Evolutionary conservation across 345 rosid species (phyloP), one percentile per base, ranked within the genome.

Genomic region (Theobroma cacao): DNA sequence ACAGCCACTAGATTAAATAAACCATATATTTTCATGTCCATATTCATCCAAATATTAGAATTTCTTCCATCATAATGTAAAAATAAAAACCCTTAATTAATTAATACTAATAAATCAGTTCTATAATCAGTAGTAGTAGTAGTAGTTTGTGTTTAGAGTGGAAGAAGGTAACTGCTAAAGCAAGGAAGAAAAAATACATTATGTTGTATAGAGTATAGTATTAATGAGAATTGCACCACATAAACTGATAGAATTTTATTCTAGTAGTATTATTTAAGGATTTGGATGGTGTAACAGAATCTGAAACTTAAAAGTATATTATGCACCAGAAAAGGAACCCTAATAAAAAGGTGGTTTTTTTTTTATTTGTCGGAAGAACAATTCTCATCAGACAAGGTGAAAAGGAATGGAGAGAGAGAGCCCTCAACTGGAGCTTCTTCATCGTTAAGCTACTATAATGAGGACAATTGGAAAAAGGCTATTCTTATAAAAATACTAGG

Each of bases 381-480:
- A 80, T 70, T 81, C 65, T 66, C 64, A 67, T 66, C 64, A 67
- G 82, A 59, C 70, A 80, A 85, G 82, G 48, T 77, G 78, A 61
- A 76, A 58, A 56, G 24, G 59, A 7, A 20, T 4, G 13, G 13
- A 72, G 59, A 47, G 3, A 64, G 24, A 34, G 60, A 62, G 18
- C 63, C 69, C 56, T 59, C 61, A 72, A 60, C 48, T 45, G 34
- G 36, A 61, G 43, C 70, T 67, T 80, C 84, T 78, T 78, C 84
- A 71, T 63, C 80, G 52, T 79, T 56, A 77, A 83, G 75, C 72
- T 63, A 78, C 56, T 64, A 36, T 66, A 48, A 66, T 30, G 52
- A 31, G 69, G 67, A 17, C 11, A 31, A 70, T 1, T 36, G 76
- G 76, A 71, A 76, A 60, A 14, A 69, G 47, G 76, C 78, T 28